Base-by-base conservation (phyloP, 768 basidiomycete genomes). In the Sporobolomyces phaffii region DNA sequence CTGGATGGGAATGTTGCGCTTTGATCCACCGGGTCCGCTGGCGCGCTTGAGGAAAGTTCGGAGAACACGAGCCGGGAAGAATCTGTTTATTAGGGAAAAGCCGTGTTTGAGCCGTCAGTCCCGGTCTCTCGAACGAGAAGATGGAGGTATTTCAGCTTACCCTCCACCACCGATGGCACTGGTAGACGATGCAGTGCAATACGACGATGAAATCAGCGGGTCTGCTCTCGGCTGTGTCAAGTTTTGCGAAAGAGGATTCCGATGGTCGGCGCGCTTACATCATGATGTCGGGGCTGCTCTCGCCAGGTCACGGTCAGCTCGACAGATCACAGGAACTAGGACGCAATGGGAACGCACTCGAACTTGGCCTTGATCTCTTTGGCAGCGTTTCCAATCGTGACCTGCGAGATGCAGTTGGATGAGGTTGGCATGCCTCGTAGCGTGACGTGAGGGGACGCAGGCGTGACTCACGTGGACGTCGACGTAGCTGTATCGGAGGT, bases 1-100 rank as follows among this genome's bases (percentile, higher is more conserved):
- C 58, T 67, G 65, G 36, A 72, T 72, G 26, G 70, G 70, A 29
- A 72, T 65, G 85, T 62, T 89, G 87, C 73, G 33, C 45, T 82
- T 82, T 3, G 84, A 81, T 22, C 83, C 78, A 75, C 85, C 75
- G 88, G 87, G 68, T 92, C 81, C 80, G 91, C 92, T 0, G 92
- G 93, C 56, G 91, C 66, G 62, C 66, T 64, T 66, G 44, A 65
- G 60, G 64, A 73, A 73, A 22, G 72, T 75, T 59, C 84, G 62
- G 24, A 94, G 83, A 48, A 96, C 88, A 49, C 93, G 87, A 26
- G 93, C 93, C 54, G 93, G 93, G 80, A 97, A 92, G 80, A 94
- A 97, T 33, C 94, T 93, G 48, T 41, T 41, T 41, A 56, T 65
- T 64, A 52, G 48, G 7, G 38, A 18, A 11, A 28, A 49, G 70